These are phyloP conservation scores for Lycium ferocissimum DNA, from an alignment of 257 asterid genomes.

Conservation along the genomic window DNA sequence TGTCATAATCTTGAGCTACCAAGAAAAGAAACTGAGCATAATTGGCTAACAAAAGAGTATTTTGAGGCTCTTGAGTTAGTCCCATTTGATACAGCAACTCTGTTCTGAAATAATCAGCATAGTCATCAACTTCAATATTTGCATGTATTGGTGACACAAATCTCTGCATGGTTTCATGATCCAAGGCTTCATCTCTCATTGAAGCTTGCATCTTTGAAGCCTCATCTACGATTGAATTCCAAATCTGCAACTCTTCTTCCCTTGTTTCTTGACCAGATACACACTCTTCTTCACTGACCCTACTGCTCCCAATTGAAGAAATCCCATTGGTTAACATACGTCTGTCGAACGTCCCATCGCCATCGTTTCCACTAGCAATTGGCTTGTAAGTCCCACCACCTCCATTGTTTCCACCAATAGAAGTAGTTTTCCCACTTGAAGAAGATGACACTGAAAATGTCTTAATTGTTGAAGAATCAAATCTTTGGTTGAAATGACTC, in stretches of 20 bases:
- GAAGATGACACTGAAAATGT: constrained; percentile 59
- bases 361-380: constrained; percentile 70
- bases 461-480: constrained; percentile 60
- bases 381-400: constrained; percentile 70
- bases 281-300: constrained; percentile 57
- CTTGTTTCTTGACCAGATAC: constrained; percentile 50
- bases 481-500: constrained; percentile 38
- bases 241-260: constrained; percentile 62
- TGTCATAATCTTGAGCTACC: constrained; percentile 76
- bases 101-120: constrained; percentile 51
- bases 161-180: constrained; percentile 62
- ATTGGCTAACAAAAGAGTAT: constrained; percentile 80
- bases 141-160: constrained; percentile 74
- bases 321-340: constrained; percentile 46
- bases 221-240: constrained; percentile 79
- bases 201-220: constrained; percentile 59
- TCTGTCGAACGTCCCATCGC: constrained; percentile 68
- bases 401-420: constrained; percentile 65
- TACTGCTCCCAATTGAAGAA: constrained; percentile 48
- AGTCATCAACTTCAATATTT: constrained; percentile 64
- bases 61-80: constrained; percentile 72
- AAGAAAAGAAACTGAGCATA: constrained; percentile 90
- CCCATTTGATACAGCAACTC: constrained; percentile 66
- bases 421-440: constrained; percentile 59
- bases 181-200: constrained; percentile 55